Evolutionary conservation across 2,329 filamentous ascomycete genomes (phyloP).

Genomic region (Fusarium pilosicola): DNA sequence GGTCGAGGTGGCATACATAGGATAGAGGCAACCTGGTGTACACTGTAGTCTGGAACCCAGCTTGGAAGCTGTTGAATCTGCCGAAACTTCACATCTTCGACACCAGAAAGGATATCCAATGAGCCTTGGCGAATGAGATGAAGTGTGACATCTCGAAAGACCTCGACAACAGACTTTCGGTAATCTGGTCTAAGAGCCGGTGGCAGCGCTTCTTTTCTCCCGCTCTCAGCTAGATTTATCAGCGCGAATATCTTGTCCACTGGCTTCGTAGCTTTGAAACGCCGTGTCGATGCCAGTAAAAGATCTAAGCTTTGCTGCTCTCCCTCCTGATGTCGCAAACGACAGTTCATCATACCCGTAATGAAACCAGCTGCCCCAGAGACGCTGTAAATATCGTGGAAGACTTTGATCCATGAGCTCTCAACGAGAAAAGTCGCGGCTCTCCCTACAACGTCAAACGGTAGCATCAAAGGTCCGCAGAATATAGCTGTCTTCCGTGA

Average conservation of each 20-base stretch:
- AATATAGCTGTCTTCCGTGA: not conserved
- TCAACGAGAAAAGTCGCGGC: not conserved
- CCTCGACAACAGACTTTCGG: not conserved
- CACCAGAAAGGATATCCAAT: not conserved
- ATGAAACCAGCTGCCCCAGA: not conserved
- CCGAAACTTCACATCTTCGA: not conserved
- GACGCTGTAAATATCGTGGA: fast-evolving
- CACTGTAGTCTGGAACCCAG: not conserved
- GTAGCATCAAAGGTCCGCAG: not conserved
- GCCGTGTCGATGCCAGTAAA: not conserved
- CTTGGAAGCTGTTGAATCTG: not conserved
- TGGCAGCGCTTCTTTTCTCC: fast-evolving
- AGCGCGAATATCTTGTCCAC: not conserved
- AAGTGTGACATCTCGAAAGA: not conserved
- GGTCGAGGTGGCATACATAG: not conserved
- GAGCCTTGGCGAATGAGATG: not conserved
- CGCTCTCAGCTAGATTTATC: not conserved
- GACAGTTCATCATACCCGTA: not conserved
- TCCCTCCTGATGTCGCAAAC: not conserved
- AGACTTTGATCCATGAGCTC: not conserved
- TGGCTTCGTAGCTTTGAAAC: not conserved
- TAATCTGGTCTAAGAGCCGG: not conserved
- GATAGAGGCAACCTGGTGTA: not conserved
- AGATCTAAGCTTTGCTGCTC: not conserved
- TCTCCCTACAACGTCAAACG: not conserved